Evolutionary conservation across 1,284 basidiomycete species (phyloP), one percentile per base, ranked within the genome.

Genomic region (Malassezia furfur): DNA sequence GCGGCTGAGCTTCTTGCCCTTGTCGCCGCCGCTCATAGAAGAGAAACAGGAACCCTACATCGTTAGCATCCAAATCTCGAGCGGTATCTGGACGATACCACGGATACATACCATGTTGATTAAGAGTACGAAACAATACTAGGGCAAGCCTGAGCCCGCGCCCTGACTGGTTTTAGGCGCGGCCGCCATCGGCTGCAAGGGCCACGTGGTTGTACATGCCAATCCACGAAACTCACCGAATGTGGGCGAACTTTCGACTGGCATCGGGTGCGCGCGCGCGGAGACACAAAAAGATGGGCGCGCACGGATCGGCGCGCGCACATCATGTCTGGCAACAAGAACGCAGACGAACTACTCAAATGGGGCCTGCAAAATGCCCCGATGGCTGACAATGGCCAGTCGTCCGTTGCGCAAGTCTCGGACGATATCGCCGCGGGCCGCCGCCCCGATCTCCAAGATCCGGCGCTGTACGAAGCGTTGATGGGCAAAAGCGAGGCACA

Each of bases 401-500:
- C 60, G 1, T 59, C 65, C 7, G 57, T 69, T 32, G 59, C 62
- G 12, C 61, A 70, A 22, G 64, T 73, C 19, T 53, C 64, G 1
- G 51, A 58, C 7, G 70, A 72, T 39, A 63, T 73, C 9, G 45
- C 56, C 28, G 51, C 64, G 1, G 70, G 70, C 1, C 62, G 60
- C 28, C 59, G 70, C 12, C 69, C 70, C 12, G 70, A 73, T 39
- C 56, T 73, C 7, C 50, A 62, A 8, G 70, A 73, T 38, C 70
- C 70, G 0, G 50, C 52, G 3, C 57, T 73, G 15, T 68, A 65
- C 62, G 62, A 69, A 15, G 69, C 69, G 1, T 59, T 74, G 31
- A 74, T 72, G 70, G 70, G 69, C n/a, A 74, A 71, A 48, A 64
- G 60, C 35, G 72, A 74, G 59, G 68, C 70, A 7, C 57, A 64